Evolutionary conservation across 2,329 filamentous ascomycete species (phyloP).

Genomic region (Reticulascus tulasneorum): DNA sequence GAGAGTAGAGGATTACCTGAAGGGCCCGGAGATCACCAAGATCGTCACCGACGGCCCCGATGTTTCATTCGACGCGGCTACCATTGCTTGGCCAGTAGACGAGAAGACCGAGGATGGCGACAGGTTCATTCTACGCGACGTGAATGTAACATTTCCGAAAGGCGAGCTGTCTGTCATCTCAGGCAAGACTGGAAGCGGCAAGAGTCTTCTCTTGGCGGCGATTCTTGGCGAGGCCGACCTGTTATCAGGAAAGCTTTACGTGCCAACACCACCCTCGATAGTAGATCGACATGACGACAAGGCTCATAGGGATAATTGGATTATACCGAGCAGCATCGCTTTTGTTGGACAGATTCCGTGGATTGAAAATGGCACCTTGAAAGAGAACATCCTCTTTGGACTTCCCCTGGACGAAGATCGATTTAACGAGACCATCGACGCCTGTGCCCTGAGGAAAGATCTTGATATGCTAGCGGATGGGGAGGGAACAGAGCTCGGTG

Average conservation of each 20-base stretch:
- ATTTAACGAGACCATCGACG: slow-evolving; percentile 66
- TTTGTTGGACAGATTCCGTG: slow-evolving; percentile 78
- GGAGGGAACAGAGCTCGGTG: slow-evolving; percentile 76
- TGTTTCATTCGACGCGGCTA: slow-evolving; percentile 63
- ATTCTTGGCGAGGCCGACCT: slow-evolving; percentile 74
- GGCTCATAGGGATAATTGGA: slow-evolving; percentile 64
- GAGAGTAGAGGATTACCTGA: slow-evolving; percentile 68
- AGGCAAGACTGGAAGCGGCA: slow-evolving; percentile 74
- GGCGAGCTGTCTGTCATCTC: slow-evolving; percentile 71
- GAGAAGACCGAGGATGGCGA: slow-evolving; percentile 51
- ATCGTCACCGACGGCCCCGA: slow-evolving; percentile 51
- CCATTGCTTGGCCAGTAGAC: slow-evolving; percentile 72
- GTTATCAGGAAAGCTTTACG: slow-evolving; percentile 56
- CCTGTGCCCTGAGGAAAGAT: slow-evolving; percentile 72
- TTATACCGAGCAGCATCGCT: slow-evolving; percentile 64
- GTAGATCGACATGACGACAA: slow-evolving; percentile 57
- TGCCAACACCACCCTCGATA: slow-evolving; percentile 41
- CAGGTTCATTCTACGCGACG: slow-evolving; percentile 60
- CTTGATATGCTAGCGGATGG: slow-evolving; percentile 72
- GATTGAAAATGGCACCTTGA: slow-evolving; percentile 79
- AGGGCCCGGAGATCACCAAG: slow-evolving; percentile 58
- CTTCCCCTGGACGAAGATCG: slow-evolving; percentile 65
- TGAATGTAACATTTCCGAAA: slow-evolving; percentile 63
- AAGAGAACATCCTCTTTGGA: slow-evolving; percentile 75
- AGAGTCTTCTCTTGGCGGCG: slow-evolving; percentile 69